Base-by-base conservation (phyloP, 2,329 filamentous ascomycete species). In the Fusarium graminum region DNA sequence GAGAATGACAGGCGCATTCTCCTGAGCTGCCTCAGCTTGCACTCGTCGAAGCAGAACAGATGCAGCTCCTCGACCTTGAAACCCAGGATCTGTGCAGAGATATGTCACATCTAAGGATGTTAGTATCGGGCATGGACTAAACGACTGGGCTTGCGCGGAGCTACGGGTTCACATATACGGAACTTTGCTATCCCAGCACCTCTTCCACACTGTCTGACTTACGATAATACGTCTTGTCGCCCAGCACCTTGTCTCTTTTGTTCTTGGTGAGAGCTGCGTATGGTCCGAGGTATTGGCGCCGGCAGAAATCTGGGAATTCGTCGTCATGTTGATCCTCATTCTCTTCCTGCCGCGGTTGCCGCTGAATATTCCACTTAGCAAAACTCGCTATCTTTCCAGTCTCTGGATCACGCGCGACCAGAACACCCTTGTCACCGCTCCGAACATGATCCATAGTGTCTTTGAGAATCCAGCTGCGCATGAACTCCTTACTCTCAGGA, bases 11-110 rank as follows among this genome's bases (percentile, higher is more conserved):
- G 75, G 72, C 51, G 77, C 67, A 14, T 70, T 67, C 12, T 77
- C 76, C 14, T 57, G 70, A 11, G 68, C 66, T 3, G 79, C 80
- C 54, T 73, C 61, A 7, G 72, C 65, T 47, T 78, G 72, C n/a
- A 81, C 74, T 28, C 63, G 67, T 40, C 72, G 57, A 19, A 79
- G 69, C 22, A 81, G 71, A 19, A 63, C 51, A 25, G 75, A 74
- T 7, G 77, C 80, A 22, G 75, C 77, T 34, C 80, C 79, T 52
- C 64, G 74, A 13, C 78, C 73, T 26, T 74, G 72, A 59, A 74
- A 78, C 32, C 61, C 63, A 19, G 77, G 77, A 63, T 78, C 71
- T 25, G 75, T 77, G 66, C 79, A 81, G 51, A 81, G 69, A 63
- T 80, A 81, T 38, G 75, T 75, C 32, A 79, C 74, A 52, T 79